Base-by-base conservation (phyloP, 169 alveolate species). In the Toxoplasma gondii region DNA sequence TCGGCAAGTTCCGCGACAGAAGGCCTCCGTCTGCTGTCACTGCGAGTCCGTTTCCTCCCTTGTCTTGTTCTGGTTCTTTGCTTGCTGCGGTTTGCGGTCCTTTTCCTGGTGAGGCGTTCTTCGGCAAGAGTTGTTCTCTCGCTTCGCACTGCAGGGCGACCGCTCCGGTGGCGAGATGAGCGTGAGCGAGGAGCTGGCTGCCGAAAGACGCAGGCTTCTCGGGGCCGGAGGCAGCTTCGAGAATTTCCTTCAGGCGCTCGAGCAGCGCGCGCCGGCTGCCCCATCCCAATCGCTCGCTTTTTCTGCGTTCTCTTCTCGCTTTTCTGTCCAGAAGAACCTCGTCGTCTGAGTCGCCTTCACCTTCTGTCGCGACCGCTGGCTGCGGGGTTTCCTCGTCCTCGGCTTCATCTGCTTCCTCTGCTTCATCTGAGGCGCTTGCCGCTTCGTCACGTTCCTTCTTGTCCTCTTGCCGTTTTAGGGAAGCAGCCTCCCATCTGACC, bases 241-340 rank as follows among this genome's bases (percentile, higher is more conserved):
- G 86, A 1, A 78, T 36, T n/a, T 78, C 86, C n/a, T 38, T 78
- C 86, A 78, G 86, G 1, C 86, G 44, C 39, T n/a, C 86, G n/a
- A 78, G 86, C 86, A 78, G 86, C 5, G 86, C 86, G 45, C 86
- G 86, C 19, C 86, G 86, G n/a, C 45, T 78, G 27, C 43, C 43
- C 86, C 86, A 78, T n/a, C 86, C 86, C 86, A 17, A 10, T n/a
- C 49, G 39, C 45, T 10, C 22, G 39, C 24, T 17, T 38, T 78
- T 38, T 1, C 22, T 10, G 39, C 86, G 86, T 45, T 78, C 86
- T 27, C n/a, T 78, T 38, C 45, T 78, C 44, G 22, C 45, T 17
- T 38, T n/a, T 27, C n/a, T 78, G 45, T 38, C 24, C 86, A 78
- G 45, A 17, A 78, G 39, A 17, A 78, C 27, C 45, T 29, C 86